Percentiles rank a stretch among this genome's conserved stretches.
These are phyloP conservation scores for Hortiboletus campestris DNA, from an alignment of 768 basidiomycete species.

Conservation along the genomic window DNA sequence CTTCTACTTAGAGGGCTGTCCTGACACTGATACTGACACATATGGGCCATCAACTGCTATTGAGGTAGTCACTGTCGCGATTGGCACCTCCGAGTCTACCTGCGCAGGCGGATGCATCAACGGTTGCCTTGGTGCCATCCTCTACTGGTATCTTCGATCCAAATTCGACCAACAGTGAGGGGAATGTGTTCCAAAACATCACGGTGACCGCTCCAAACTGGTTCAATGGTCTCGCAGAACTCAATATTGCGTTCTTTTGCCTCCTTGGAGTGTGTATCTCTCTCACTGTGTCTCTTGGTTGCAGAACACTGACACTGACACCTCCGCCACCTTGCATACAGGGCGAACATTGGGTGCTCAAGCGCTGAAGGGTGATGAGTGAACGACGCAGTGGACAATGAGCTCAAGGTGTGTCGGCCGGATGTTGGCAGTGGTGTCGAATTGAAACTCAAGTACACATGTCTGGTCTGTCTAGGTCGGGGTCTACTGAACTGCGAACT, in stretches of 20 bases:
- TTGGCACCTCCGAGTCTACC: neutral
- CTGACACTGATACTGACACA: neutral
- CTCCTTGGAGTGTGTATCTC: conserved; percentile 1
- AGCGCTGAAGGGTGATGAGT: too few relatives aligned
- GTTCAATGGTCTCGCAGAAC: neutral
- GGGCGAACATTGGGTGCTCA: too few relatives aligned
- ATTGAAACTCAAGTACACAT: too few relatives aligned
- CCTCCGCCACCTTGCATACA: too few relatives aligned
- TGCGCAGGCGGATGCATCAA: neutral
- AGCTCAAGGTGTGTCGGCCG: too few relatives aligned
- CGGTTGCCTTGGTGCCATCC: neutral
- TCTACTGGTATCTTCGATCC: neutral
- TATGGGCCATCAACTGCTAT: neutral
- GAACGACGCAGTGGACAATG: too few relatives aligned
- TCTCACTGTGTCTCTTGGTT: neutral
- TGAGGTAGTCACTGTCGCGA: conserved; percentile 4
- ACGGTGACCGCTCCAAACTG: neutral
- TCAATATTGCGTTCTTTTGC: conserved; percentile 1
- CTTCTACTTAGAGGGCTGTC: too few relatives aligned
- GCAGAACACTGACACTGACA: neutral
- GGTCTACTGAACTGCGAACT: too few relatives aligned
- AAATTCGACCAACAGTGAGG: neutral
- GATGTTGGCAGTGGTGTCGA: too few relatives aligned
- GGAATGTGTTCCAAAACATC: neutral
- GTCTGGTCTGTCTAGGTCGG: too few relatives aligned